phyloP scores from a whole-genome alignment of 1,139 yeast species.

The Protomyces lactucae-debilis region DNA sequence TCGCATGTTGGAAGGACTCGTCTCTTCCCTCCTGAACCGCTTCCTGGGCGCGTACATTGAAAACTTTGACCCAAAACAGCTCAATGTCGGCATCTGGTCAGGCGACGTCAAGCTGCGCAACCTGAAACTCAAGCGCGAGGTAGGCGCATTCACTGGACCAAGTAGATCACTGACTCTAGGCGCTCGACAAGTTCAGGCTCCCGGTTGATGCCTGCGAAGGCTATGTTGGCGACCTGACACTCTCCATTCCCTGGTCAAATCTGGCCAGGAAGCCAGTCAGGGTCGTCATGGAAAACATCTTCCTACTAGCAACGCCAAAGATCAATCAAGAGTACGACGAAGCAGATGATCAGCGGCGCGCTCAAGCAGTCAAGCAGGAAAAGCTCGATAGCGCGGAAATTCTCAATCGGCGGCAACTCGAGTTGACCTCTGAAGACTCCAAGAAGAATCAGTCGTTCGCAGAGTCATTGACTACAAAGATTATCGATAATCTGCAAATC shows the following conservation, averaged over 20 bases:
- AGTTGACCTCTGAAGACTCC: constrained; percentile 44
- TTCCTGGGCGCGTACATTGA: constrained; percentile 70
- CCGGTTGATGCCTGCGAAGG: constrained; percentile 92
- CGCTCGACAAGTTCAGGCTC: constrained; percentile 74
- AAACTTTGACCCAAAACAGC: constrained; percentile 62
- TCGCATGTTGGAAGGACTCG: constrained; percentile 49
- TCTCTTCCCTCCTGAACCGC: constrained; percentile 48
- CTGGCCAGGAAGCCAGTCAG: constrained; percentile 89
- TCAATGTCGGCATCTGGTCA: constrained; percentile 73
- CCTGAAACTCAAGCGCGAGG: constrained; percentile 66
- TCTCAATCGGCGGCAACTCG: constrained; percentile 36
- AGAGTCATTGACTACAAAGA: constrained; percentile 78
- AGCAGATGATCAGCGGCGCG: constrained; percentile 63
- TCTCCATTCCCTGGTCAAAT: constrained; percentile 97
- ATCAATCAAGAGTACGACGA: constrained; percentile 50
- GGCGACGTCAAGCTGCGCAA: constrained; percentile 88
- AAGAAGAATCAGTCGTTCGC: constrained; percentile 71
- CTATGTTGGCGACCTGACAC: constrained; percentile 77
- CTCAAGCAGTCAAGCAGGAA: constrained; percentile 60
- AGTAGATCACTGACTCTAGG: constrained; percentile 36
- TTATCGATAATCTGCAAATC: constrained; percentile 89
- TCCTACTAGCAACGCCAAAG: constrained; percentile 72
- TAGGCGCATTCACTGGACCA: neutral
- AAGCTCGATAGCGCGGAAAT: constrained; percentile 48
- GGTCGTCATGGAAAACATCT: constrained; percentile 82